Base-by-base conservation (phyloP, 495 filamentous ascomycete genomes). In the Endocarpon pusillum region DNA sequence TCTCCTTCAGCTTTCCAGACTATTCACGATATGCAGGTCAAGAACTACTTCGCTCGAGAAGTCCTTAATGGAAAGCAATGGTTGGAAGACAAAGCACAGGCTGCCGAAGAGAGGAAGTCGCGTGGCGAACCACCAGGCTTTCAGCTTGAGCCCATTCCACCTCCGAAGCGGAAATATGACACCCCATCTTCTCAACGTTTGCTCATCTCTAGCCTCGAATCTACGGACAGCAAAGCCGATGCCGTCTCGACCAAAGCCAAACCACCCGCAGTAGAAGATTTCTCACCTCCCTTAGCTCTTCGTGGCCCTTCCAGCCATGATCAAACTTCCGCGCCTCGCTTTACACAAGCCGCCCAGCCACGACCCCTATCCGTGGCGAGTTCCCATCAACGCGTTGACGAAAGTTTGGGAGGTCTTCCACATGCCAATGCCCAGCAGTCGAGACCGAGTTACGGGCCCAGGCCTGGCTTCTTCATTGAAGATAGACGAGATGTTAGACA, bases 31-130 rank as follows among this genome's bases (percentile, higher is more conserved):
- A 3, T 38, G 29, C 44, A 94, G 84, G 81, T 96, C 26, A 91
- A 89, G 53, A 96, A 96, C 46, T 85, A 86, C 51, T 94, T 76
- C 40, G 70, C 76, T 27, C 71, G 87, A 2, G 71, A 79, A 41
- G 66, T 83, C 19, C 81, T 91, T 28, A 61, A 57, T 19, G 73
- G 71, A 3, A 72, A 73, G 38, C 61, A 59, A 3, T 78, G 84
- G 14, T 75, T 81, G 47, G 74, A 81, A 35, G 55, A 69, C 8
- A 66, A 78, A 21, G 75, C 81, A 3, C 53, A 61, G 4, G 69
- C 73, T 19, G 80, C 84, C 2, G 81, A 94, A 45, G 57, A 59
- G 14, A 80, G 73, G 54, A 75, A 67, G 31, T 45, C 58, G 19
- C 58, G 73, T 23, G 82, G 82, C 20, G 81, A 85, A 50, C 71